Evolutionary conservation across 495 filamentous ascomycete genomes (phyloP), one percentile per base, ranked within the genome.

Genomic region (Evansstolkia leycettana): DNA sequence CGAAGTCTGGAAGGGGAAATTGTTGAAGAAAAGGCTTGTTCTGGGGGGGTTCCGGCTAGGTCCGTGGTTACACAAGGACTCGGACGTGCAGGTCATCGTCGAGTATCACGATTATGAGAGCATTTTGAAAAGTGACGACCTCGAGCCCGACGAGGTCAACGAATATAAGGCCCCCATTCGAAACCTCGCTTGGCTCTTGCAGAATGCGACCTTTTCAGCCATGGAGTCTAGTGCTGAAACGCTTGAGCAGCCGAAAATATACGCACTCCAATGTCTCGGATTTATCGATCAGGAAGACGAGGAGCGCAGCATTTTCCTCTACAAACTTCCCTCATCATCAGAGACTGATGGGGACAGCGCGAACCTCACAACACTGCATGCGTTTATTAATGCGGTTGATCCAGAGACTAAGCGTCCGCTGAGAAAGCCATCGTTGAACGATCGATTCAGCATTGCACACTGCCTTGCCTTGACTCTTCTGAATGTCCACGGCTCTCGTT

Each of bases 371-470:
- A 44, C 45, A 7, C 45, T 48, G n/a, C 45, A 48, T 24, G 29
- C 27, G 17, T 44, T 48, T 11, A 44, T 48, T 16, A 48, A 48
- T 25, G 34, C 41, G 2, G 17, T 41, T 1, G 45, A 48, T 27
- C 23, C 30, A 12, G 13, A 38, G 26, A 47, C 20, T 8, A 41
- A 44, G 14, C 18, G 41, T 2, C 37, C 34, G n/a, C 16, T 44
- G 28, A 23, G 20, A 4, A 41, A 37, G 29, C 45, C 45, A 1
- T 41, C 38, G 1, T 31, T 51, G 4, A 45, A 50, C 26, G 42
- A 50, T 11, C 36, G 43, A n/a, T 50, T 53, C 36, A 40, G 33
- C 33, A 43, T 54, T 33, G 50, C 50, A 9, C 37, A 42, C 14
- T 47, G 40, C 14, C 41, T 46, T 6, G 43, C 50, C 4, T n/a